phyloP scores from a whole-genome alignment of 306 rosid genomes.

The Biancaea sappan region DNA sequence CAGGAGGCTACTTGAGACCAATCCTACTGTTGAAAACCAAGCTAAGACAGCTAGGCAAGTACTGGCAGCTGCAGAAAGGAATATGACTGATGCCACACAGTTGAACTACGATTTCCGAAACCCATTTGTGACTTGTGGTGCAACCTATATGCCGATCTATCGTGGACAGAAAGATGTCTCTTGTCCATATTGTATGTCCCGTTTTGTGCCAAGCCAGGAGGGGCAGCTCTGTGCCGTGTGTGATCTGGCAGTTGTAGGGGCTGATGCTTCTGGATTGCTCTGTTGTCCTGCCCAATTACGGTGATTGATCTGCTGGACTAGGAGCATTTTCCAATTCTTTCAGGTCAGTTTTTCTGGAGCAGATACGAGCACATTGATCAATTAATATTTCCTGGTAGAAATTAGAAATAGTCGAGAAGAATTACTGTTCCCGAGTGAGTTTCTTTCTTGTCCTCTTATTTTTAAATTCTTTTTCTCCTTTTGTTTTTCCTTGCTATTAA shows the following conservation, averaged over 20 bases:
- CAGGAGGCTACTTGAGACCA: slow-evolving; percentile 83
- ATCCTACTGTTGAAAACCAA: slow-evolving; percentile 79
- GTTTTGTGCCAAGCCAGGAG: slow-evolving; percentile 82
- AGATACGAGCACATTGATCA: slow-evolving; percentile 34
- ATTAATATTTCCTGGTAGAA: slow-evolving; percentile 41
- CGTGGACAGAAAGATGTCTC: slow-evolving; percentile 86
- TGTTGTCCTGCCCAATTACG: slow-evolving; percentile 83
- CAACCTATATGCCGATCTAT: slow-evolving; percentile 84
- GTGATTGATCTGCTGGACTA: slow-evolving; percentile 47
- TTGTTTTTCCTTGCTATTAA: slow-evolving; percentile 4
- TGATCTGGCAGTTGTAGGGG: slow-evolving; percentile 83
- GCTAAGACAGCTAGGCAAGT: slow-evolving; percentile 89
- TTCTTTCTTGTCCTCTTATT: slow-evolving; percentile 17
- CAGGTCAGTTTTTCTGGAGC: slow-evolving; percentile 46
- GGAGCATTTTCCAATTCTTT: slow-evolving; percentile 38
- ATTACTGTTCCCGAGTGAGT: slow-evolving; percentile 35
- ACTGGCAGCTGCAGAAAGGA: slow-evolving; percentile 88
- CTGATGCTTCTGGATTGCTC: slow-evolving; percentile 89
- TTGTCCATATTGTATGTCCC: slow-evolving; percentile 87
- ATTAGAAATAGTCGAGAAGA: slow-evolving; percentile 39
- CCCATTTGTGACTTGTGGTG: slow-evolving; percentile 90
- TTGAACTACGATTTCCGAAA: slow-evolving; percentile 89
- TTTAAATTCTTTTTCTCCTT: slow-evolving; percentile 33
- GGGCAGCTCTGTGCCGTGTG: slow-evolving; percentile 81
- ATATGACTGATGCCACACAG: slow-evolving; percentile 68